Conservation (phyloP, 306 rosid species). For the Betula pendula region DNA sequence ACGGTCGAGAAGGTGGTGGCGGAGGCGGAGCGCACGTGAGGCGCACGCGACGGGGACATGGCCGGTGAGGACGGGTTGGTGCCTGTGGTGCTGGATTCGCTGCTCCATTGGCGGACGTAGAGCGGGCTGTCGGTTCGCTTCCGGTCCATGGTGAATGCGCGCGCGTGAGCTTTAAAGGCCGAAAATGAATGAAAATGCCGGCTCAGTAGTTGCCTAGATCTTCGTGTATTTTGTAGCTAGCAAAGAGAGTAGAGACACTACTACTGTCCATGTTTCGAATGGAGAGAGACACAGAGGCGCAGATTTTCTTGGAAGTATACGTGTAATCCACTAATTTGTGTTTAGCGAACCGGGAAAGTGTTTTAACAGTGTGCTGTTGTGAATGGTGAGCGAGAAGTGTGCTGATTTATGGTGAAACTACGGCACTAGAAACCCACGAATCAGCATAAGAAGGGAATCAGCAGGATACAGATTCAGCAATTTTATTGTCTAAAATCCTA, state of each 20-base stretch:
- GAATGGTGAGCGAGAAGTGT: too few relatives aligned
- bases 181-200: neutral
- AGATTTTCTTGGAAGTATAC: neutral
- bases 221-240: neutral
- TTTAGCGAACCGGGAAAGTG: neutral
- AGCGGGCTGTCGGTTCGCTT: conserved; percentile 51
- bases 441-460: too few relatives aligned
- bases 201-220: conserved; percentile 8
- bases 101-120: conserved; percentile 49
- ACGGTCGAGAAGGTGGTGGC: conserved; percentile 70
- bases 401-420: too few relatives aligned
- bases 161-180: neutral
- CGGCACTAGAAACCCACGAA: too few relatives aligned
- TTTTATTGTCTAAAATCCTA: too few relatives aligned
- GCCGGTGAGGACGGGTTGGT: conserved; percentile 39
- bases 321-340: neutral
- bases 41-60: conserved; percentile 62
- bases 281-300: neutral
- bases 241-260: neutral
- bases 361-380: neutral
- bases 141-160: conserved; percentile 37
- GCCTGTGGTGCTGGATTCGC: conserved; percentile 43
- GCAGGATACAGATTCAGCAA: too few relatives aligned
- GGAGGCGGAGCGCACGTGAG: conserved; percentile 84
- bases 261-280: neutral